phyloP scores from a whole-genome alignment of 148 eudicot species.

The Arctostaphylos glauca region DNA sequence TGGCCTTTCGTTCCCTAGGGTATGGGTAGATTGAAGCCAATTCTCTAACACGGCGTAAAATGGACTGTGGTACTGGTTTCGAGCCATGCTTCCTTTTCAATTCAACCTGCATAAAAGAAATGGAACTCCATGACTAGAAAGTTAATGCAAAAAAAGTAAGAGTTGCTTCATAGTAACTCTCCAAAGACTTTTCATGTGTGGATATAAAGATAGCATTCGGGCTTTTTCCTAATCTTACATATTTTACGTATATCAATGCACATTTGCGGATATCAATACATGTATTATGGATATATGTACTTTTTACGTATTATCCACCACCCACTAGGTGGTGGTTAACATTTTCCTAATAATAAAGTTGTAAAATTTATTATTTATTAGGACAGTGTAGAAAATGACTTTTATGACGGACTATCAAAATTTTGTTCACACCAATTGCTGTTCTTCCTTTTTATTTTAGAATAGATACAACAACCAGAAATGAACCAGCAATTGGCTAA shows the following conservation, averaged over 20 bases:
- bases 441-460: too few species aligned
- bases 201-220: background rate
- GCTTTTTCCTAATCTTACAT: background rate
- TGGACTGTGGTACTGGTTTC: conserved; percentile 17
- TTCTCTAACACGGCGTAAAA: conserved; percentile 26
- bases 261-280: too few species aligned
- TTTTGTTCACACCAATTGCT: too few species aligned
- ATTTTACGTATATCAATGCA: too few species aligned
- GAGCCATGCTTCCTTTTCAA: conserved; percentile 17
- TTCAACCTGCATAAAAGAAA: conserved; percentile 17
- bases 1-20: conserved; percentile 17
- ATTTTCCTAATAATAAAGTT: too few species aligned
- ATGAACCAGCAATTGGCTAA: background rate
- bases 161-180: background rate
- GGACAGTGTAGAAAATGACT: too few species aligned
- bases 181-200: background rate
- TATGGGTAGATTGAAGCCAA: conserved; percentile 22
- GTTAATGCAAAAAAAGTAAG: background rate
- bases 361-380: too few species aligned
- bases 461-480: background rate
- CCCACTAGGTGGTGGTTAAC: too few species aligned
- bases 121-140: background rate
- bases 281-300: too few species aligned
- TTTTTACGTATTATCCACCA: too few species aligned
- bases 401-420: too few species aligned